phyloP scores from a whole-genome alignment of 352 stramenopile species.

The Phytophthora litchii region DNA sequence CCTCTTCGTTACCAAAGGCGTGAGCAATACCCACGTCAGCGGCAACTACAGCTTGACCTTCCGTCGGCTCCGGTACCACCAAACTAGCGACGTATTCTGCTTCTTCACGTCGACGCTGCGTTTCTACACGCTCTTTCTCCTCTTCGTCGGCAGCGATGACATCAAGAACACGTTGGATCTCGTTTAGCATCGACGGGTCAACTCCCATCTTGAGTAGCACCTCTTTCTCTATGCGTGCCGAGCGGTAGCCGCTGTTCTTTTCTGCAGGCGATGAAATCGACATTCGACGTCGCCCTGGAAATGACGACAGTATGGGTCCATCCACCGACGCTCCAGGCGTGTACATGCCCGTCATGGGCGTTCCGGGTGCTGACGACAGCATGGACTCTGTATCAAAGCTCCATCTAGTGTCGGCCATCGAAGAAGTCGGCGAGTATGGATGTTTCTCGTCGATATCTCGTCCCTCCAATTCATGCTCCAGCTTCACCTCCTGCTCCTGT shows the following conservation, averaged over 20 bases:
- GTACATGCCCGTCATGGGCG: conserved; percentile 33
- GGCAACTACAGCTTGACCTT: conserved; percentile 13
- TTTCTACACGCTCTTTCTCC: conserved; percentile 41
- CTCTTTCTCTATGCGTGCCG: conserved; percentile 75
- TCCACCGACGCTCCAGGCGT: conserved; percentile 15
- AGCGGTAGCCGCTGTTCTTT: conserved; percentile 47
- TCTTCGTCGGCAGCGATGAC: conserved; percentile 56
- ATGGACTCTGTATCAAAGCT: conserved; percentile 66
- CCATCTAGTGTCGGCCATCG: conserved; percentile 49
- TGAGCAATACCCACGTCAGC: conserved; percentile 41
- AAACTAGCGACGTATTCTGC: conserved; percentile 44
- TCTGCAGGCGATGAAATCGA: conserved; percentile 26
- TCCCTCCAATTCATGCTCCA: conserved; percentile 13
- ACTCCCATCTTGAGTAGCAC: conserved; percentile 78
- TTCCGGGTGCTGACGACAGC: conserved; percentile 41
- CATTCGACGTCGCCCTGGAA: conserved; percentile 17
- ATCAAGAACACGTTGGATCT: conserved; percentile 74
- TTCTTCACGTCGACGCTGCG: conserved; percentile 35
- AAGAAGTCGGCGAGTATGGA: conserved; percentile 47
- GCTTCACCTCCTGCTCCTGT: conserved; percentile 26
- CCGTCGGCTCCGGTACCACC: conserved; percentile 30
- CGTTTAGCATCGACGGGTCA: conserved; percentile 69
- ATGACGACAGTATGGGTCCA: conserved; percentile 13
- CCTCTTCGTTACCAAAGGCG: conserved; percentile 50
- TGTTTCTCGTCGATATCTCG: conserved; percentile 31